These are phyloP conservation scores for Suhomyces pyralidae DNA, from an alignment of 805 yeast genomes.

Conservation along the genomic window DNA sequence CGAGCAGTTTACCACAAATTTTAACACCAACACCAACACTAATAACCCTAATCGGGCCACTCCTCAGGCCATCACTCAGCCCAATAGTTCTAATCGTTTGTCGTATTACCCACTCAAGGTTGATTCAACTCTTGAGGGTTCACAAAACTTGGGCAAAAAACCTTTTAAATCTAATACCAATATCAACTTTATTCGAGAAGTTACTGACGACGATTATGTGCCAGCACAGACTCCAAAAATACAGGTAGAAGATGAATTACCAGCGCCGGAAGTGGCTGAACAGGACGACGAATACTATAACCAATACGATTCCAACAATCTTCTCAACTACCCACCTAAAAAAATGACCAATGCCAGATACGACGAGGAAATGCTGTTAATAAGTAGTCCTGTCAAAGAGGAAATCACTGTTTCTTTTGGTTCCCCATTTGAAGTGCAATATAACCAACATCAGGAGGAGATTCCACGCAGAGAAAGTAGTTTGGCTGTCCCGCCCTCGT, in stretches of 20 bases:
- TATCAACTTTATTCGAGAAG: constrained; percentile 29
- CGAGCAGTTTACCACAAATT: not conserved
- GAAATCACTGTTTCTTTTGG: constrained; percentile 17
- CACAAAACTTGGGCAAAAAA: not conserved
- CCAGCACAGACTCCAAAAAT: not conserved
- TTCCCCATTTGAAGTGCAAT: constrained; percentile 31
- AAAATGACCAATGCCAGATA: constrained; percentile 16
- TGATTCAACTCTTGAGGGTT: not conserved
- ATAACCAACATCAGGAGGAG: not conserved
- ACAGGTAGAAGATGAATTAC: not conserved
- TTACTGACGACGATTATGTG: constrained; percentile 19
- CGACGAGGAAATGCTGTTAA: constrained; percentile 30
- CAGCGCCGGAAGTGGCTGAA: not conserved
- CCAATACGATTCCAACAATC: constrained; percentile 19
- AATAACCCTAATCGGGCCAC: not conserved
- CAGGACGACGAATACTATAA: constrained; percentile 12
- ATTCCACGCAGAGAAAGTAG: not conserved
- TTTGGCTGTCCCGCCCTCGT: not conserved
- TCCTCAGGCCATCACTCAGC: too few species aligned
- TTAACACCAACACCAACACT: too few species aligned
- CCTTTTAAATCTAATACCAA: constrained; percentile 14
- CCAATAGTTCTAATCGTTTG: not conserved
- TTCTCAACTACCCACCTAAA: constrained; percentile 23
- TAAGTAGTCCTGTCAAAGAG: constrained; percentile 14
- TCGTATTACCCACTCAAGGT: constrained; percentile 1